A percentile compares a stretch with the other conserved stretches of the same genome.
Evolutionary conservation across 768 basidiomycete genomes (phyloP).

Genomic region (Neoboletus brunneissimus): DNA sequence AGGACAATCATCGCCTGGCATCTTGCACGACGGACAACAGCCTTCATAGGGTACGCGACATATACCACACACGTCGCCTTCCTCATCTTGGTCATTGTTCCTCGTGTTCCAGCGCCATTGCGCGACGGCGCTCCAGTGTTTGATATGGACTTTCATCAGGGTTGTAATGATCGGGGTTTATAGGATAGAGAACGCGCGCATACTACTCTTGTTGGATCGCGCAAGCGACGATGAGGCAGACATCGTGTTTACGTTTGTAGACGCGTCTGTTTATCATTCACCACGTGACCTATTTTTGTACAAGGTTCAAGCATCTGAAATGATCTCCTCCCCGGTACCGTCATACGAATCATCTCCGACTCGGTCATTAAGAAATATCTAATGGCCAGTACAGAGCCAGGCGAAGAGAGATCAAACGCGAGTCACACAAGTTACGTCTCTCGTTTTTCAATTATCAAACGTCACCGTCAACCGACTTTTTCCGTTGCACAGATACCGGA

Average conservation of each 20-base stretch:
- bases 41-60: conserved; percentile 91
- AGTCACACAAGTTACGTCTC: background rate
- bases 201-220: background rate
- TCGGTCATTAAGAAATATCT: too few species aligned
- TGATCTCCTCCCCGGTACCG: background rate
- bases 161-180: background rate
- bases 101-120: conserved; percentile 83
- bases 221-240: too few species aligned
- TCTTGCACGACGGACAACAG: conserved; percentile 93
- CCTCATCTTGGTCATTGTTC: conserved; percentile 38
- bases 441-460: too few species aligned
- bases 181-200: background rate
- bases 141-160: conserved; percentile 72
- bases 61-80: conserved; percentile 77
- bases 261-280: background rate
- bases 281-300: background rate
- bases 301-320: background rate
- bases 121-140: conserved; percentile 85
- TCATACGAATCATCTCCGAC: too few species aligned
- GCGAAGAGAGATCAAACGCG: background rate
- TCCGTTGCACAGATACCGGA: background rate
- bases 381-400: too few species aligned
- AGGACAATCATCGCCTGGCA: conserved; percentile 95
- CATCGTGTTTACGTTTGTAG: background rate
- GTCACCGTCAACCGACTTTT: background rate